Conservation (phyloP, 106 monocot species). For the Allium sativum region DNA sequence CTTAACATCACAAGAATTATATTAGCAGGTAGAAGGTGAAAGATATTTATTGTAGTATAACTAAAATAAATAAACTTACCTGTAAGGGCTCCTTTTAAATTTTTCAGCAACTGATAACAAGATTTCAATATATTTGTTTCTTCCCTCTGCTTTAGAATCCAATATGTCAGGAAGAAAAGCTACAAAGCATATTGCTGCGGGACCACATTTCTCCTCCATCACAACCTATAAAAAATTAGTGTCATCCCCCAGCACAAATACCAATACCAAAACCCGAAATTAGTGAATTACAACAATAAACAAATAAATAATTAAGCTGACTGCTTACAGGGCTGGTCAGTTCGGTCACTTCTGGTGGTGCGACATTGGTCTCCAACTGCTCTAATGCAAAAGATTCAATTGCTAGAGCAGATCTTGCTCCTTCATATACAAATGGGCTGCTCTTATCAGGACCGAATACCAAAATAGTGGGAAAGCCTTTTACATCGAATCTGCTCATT, state of each 20-base stretch:
- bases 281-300: neutral
- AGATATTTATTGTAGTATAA: neutral
- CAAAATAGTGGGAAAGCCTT: conserved; percentile 99
- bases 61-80: conserved; percentile 19
- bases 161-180: conserved; percentile 94
- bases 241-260: too few species aligned
- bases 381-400: conserved; percentile 88
- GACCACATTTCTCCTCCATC: conserved; percentile 86
- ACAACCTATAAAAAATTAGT: conserved; percentile 41
- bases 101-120: conserved; percentile 80
- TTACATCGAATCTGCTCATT: conserved; percentile 95
- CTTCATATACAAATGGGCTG: conserved; percentile 69
- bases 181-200: conserved; percentile 92
- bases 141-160: conserved; percentile 97
- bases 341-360: conserved; percentile 74
- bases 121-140: conserved; percentile 74
- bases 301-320: neutral
- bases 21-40: neutral
- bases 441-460: conserved; percentile 91
- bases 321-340: conserved; percentile 59
- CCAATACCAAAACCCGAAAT: neutral
- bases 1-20: neutral
- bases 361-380: conserved; percentile 61
- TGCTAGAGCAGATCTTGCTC: conserved; percentile 61
- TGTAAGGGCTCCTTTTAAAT: conserved; percentile 90